Conservation (phyloP, 257 asterid species). For the Fraxinus quadrangulata region DNA sequence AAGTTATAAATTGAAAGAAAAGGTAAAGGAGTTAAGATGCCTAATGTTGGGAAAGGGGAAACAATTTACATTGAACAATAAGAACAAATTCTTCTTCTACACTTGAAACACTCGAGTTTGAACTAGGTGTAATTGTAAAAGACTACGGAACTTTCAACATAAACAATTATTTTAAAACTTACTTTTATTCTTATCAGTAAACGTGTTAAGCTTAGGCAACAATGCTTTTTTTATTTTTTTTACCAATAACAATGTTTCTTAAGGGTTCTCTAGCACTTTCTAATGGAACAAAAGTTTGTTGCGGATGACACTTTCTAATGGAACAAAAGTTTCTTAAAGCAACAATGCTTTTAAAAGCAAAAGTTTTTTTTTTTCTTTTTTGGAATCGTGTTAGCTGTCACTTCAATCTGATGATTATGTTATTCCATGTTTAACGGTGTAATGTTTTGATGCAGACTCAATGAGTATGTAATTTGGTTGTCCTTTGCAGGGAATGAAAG, state of each 20-base stretch:
- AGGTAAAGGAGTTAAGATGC: background rate
- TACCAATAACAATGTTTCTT: too few species aligned
- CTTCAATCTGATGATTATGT: constrained; percentile 7
- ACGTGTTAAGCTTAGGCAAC: too few species aligned
- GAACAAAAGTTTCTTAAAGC: too few species aligned
- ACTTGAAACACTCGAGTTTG: background rate
- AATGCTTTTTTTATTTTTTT: too few species aligned
- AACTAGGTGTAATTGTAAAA: background rate
- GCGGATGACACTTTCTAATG: too few species aligned
- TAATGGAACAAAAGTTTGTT: too few species aligned
- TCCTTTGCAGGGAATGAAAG: constrained; percentile 76
- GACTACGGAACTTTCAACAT: background rate
- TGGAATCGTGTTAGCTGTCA: background rate
- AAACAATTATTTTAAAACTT: too few species aligned
- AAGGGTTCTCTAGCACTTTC: too few species aligned
- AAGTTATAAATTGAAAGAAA: too few species aligned
- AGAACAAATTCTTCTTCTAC: background rate
- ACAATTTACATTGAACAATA: background rate
- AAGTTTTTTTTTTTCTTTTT: background rate
- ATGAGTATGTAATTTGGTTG: constrained; percentile 20
- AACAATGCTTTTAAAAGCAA: too few species aligned
- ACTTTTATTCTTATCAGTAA: too few species aligned
- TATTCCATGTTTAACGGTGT: background rate
- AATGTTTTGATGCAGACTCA: constrained; percentile 14
- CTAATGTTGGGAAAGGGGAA: background rate